These are phyloP conservation scores for Phytophthora pistaciae DNA, from an alignment of 352 stramenopile genomes.

Conservation along the genomic window DNA sequence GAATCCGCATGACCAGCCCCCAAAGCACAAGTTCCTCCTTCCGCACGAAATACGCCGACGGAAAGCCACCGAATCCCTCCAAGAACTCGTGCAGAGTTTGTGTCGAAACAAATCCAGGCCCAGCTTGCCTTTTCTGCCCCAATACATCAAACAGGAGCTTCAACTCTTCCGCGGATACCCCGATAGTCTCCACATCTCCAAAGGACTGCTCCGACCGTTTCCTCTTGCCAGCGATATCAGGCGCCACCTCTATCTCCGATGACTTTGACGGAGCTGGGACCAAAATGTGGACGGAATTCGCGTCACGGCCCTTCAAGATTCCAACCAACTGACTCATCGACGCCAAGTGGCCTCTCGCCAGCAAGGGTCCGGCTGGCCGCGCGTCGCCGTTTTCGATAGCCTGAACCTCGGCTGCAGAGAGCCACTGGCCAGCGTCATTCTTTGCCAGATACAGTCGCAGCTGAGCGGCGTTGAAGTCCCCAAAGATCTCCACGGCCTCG, in stretches of 20 bases:
- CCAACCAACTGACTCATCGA: constrained; percentile 27
- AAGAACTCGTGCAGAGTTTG: constrained; percentile 24
- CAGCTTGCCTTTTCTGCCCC: constrained; percentile 6
- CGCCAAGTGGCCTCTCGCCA: constrained; percentile 26
- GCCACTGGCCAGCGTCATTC: constrained; percentile 26
- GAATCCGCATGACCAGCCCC: constrained; percentile 24
- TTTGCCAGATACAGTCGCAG: constrained; percentile 29
- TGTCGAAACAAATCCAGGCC: constrained; percentile 14
- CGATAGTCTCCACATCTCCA: constrained; percentile 13
- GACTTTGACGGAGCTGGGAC: constrained; percentile 17
- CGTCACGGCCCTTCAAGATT: constrained; percentile 22
- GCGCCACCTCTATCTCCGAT: constrained; percentile 10
- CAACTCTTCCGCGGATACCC: constrained; percentile 14
- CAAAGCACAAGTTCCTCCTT: constrained; percentile 33
- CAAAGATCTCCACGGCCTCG: constrained; percentile 35
- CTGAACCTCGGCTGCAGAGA: constrained; percentile 22
- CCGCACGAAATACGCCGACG: constrained; percentile 31
- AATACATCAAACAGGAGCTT: constrained; percentile 23
- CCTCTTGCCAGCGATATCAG: constrained; percentile 29
- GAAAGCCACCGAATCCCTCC: constrained; percentile 30
- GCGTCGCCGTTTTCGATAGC: constrained; percentile 29
- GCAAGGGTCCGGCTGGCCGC: constrained; percentile 8
- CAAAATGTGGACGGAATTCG: constrained; percentile 24
- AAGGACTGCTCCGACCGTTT: constrained; percentile 25
- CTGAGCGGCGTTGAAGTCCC: constrained; percentile 35